Evolutionary conservation across 352 stramenopile genomes (phyloP).

Genomic region (Pythium rishiriense): DNA sequence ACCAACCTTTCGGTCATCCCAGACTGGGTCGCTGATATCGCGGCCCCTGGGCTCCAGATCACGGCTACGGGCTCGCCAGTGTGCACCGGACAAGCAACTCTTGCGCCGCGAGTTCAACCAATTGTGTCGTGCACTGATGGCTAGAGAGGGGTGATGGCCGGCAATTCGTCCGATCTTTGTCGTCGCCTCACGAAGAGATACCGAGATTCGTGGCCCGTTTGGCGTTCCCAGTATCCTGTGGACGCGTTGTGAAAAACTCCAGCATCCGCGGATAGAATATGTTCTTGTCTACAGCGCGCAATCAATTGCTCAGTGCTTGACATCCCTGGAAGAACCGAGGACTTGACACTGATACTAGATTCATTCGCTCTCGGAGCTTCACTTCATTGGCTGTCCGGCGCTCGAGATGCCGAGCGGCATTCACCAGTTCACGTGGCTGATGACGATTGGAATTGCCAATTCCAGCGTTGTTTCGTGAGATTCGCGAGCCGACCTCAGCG

Average conservation of each 20-base stretch:
- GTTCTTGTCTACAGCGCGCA: no score
- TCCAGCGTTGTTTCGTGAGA: background rate
- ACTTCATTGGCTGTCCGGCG: background rate
- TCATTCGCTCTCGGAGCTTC: background rate
- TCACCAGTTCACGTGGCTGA: background rate
- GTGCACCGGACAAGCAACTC: background rate
- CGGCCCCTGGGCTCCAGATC: background rate
- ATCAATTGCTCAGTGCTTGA: no score
- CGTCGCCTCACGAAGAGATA: no score
- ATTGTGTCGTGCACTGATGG: background rate
- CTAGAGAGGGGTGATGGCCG: no score
- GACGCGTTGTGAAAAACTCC: no score
- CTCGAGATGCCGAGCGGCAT: background rate
- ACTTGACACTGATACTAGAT: background rate
- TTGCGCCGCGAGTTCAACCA: background rate
- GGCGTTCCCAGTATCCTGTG: no score
- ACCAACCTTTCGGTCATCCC: constrained; percentile 20
- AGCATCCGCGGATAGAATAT: no score
- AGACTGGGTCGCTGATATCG: constrained; percentile 8
- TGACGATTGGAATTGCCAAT: background rate
- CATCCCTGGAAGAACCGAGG: background rate
- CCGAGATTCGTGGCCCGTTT: no score
- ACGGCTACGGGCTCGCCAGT: constrained; percentile 1
- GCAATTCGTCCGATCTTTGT: no score
- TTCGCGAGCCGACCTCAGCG: background rate